A percentile compares a stretch with the other conserved stretches of the same genome.
Evolutionary conservation across 495 filamentous ascomycete genomes (phyloP).

Genomic region (Neurospora africana): DNA sequence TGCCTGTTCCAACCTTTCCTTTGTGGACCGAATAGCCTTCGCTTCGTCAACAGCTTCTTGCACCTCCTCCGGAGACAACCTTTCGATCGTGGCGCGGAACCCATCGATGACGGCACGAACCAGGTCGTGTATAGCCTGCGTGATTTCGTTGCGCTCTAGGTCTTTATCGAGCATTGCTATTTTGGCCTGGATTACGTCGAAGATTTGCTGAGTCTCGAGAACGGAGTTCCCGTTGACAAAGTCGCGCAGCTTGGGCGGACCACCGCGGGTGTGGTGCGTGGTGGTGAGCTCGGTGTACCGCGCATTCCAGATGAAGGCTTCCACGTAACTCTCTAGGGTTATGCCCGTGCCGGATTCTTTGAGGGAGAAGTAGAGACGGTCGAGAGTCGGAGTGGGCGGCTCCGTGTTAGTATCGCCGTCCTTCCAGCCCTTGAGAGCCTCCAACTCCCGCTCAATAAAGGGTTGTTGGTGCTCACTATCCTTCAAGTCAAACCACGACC

Average conservation of each 20-base stretch:
- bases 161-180: accelerated
- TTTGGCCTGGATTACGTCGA: not conserved
- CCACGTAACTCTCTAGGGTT: not conserved
- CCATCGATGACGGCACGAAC: not conserved
- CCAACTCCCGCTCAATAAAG: not conserved
- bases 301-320: not conserved
- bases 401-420: not conserved
- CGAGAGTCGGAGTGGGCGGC: not conserved
- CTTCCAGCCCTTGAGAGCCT: not conserved
- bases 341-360: not conserved
- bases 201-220: not conserved
- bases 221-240: not conserved
- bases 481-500: not conserved
- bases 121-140: not conserved
- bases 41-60: not conserved
- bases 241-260: not conserved
- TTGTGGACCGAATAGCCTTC: not conserved
- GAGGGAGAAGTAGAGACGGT: not conserved
- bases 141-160: not conserved
- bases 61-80: not conserved
- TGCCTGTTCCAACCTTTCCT: not conserved
- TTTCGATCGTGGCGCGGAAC: not conserved
- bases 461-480: not conserved
- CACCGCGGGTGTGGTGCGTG: not conserved
- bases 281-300: not conserved